Percentiles rank a stretch among this genome's conserved stretches.
Evolutionary conservation across 2,329 filamentous ascomycete genomes (phyloP).

Genomic region (Stachybotrys elegans): DNA sequence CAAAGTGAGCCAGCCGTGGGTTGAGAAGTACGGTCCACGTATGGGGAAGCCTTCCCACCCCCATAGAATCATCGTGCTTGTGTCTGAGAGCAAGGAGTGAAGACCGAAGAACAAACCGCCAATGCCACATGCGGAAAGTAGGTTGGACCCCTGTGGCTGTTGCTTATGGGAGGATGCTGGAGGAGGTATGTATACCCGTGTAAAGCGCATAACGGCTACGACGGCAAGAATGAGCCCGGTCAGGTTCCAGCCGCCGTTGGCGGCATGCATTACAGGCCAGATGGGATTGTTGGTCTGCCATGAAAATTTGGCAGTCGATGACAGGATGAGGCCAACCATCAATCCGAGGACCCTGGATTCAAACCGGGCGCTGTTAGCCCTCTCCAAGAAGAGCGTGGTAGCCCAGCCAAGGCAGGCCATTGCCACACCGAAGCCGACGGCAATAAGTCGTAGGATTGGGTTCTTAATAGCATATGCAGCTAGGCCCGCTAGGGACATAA

Average conservation of each 20-base stretch:
- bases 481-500: slow-evolving; percentile 74
- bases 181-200: slow-evolving; percentile 55
- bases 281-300: slow-evolving; percentile 94
- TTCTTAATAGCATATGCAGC: slow-evolving; percentile 71
- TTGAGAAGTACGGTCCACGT: slow-evolving; percentile 77
- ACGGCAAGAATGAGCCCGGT: slow-evolving; percentile 72
- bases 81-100: slow-evolving; percentile 91
- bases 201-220: slow-evolving; percentile 70
- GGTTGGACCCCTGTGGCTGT: slow-evolving; percentile 56
- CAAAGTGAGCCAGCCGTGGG: slow-evolving; percentile 85
- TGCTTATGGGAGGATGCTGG: slow-evolving; percentile 25
- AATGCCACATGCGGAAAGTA: slow-evolving; percentile 71
- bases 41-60: slow-evolving; percentile 96
- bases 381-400: slow-evolving; percentile 74
- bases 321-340: slow-evolving; percentile 75
- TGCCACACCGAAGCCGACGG: slow-evolving; percentile 73
- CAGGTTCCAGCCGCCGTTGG: slow-evolving; percentile 90
- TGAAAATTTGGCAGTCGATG: slow-evolving; percentile 85
- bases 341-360: slow-evolving; percentile 80
- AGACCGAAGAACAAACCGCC: slow-evolving; percentile 83
- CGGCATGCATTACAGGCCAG: slow-evolving; percentile 88
- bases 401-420: slow-evolving; percentile 82
- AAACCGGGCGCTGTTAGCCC: slow-evolving; percentile 66
- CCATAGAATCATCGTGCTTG: slow-evolving; percentile 98
- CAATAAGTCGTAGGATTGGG: slow-evolving; percentile 72